phyloP scores from a whole-genome alignment of 106 monocot genomes.

The Dioscorea dumetorum region DNA sequence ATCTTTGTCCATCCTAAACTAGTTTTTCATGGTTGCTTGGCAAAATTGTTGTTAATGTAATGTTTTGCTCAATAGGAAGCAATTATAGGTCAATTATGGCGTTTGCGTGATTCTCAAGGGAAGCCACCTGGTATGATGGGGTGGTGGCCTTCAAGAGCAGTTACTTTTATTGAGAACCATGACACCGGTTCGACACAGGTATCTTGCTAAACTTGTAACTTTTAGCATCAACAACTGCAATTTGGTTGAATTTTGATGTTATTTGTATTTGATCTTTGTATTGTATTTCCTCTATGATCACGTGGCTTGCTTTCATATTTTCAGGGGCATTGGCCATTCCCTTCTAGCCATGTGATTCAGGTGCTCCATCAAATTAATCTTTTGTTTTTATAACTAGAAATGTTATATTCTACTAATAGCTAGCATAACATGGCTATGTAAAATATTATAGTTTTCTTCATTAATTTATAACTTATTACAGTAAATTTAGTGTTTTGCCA shows the following conservation, averaged over 20 bases:
- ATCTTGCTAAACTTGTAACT: not conserved
- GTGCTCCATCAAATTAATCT: slow-evolving; percentile 19
- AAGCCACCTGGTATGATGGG: slow-evolving; percentile 86
- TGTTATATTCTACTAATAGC: too few species aligned
- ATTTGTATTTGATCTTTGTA: not conserved
- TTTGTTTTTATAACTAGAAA: too few species aligned
- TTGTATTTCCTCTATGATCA: not conserved
- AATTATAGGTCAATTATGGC: slow-evolving; percentile 75
- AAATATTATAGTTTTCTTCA: too few species aligned
- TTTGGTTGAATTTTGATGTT: not conserved
- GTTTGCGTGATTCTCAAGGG: slow-evolving; percentile 59
- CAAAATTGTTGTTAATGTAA: too few species aligned
- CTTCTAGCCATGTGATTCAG: slow-evolving; percentile 71
- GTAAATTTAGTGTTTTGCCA: too few species aligned
- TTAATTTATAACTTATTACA: too few species aligned
- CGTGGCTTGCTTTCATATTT: slow-evolving; percentile 6
- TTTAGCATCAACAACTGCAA: not conserved
- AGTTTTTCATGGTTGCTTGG: too few species aligned
- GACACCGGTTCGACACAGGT: slow-evolving; percentile 15
- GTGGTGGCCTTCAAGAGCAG: slow-evolving; percentile 87
- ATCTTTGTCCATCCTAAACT: not conserved
- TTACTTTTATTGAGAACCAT: slow-evolving; percentile 89
- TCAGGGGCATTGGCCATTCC: slow-evolving; percentile 93
- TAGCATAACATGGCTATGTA: too few species aligned
- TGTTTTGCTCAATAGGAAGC: slow-evolving; percentile 44